These are phyloP conservation scores for Diutina neorugosa DNA, from an alignment of 1,139 yeast genomes.

Conservation along the genomic window DNA sequence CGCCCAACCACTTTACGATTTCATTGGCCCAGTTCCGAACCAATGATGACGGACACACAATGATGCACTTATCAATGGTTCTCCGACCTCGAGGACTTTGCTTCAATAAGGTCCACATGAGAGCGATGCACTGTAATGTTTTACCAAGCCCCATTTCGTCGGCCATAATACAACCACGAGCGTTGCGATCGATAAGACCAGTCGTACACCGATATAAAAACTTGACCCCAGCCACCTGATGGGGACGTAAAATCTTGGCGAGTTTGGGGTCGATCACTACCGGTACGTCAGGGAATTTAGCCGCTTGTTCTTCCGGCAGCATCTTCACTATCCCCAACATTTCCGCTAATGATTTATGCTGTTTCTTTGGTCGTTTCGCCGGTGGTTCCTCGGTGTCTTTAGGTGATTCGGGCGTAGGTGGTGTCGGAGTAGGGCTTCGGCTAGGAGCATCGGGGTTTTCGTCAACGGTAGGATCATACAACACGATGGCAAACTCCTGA, in stretches of 20 bases:
- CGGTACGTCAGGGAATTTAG: constrained; percentile 72
- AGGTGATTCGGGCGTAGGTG: background rate
- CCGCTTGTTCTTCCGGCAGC: constrained; percentile 29
- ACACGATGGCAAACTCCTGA: constrained; percentile 85
- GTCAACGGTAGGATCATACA: constrained; percentile 91
- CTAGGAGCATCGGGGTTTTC: constrained; percentile 28
- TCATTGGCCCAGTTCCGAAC: constrained; percentile 98
- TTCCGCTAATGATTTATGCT: constrained; percentile 65
- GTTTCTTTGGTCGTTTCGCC: constrained; percentile 18
- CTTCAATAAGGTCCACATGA: constrained; percentile 85
- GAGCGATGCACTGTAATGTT: constrained; percentile 82
- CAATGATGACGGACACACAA: constrained; percentile 90
- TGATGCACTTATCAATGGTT: constrained; percentile 80
- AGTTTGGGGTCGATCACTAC: constrained; percentile 91
- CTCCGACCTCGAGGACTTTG: constrained; percentile 86
- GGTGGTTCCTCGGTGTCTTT: constrained; percentile 14
- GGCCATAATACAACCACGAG: constrained; percentile 97
- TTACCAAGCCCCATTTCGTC: constrained; percentile 99
- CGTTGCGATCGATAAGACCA: constrained; percentile 75
- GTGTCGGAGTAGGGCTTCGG: background rate
- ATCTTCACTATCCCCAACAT: constrained; percentile 55
- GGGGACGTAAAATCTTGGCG: constrained; percentile 81
- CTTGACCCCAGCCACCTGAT: constrained; percentile 92
- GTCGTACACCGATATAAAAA: constrained; percentile 84
- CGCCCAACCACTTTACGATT: constrained; percentile 90